Base-by-base conservation (phyloP, 2,329 filamentous ascomycete species). In the Alternaria postmessia region DNA sequence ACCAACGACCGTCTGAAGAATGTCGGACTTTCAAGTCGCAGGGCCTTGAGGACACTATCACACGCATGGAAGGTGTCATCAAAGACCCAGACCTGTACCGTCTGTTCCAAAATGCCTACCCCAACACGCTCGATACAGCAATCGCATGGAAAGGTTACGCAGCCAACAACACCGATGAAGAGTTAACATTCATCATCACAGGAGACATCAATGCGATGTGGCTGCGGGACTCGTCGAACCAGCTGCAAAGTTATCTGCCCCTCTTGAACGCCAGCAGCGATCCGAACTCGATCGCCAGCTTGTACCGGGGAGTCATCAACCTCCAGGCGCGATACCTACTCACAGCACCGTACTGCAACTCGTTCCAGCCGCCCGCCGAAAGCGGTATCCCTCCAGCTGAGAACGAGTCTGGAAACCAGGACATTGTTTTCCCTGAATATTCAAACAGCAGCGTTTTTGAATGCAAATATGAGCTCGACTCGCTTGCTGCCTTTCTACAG, bases 51-150 rank as follows among this genome's bases (percentile, higher is more conserved):
- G 70, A 77, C 47, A 72, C 72, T 0, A 63, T 83, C 32, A 63
- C 60, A 22, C 72, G 73, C 14, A 71, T 80, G 65, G 61, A 77
- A 49, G 62, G 66, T 7, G 72, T 80, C 24, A 83, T 84, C 60
- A 70, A 72, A 22, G 82, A 84, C 63, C 81, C 81, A 0, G 91
- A 94, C 73, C 82, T 93, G 20, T 88, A 85, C 73, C 84, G 89
- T 4, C 81, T 93, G 11, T 93, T 93, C 71, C 79, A 88, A 66
- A 93, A 93, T 73, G 82, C 88, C 1, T 93, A 88, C 72, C 90
- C 91, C 0, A 93, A 92, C 75, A 92, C 90, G 0, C 81, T 93
- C 11, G 90, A 93, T 71, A 92, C 90, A 0, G 89, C 90, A 0
- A 85, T 92, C 42, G 84, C 84, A 62, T 92, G 89, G 89, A 87